Evolutionary conservation across 495 filamentous ascomycete genomes (phyloP), one percentile per base, ranked within the genome.

Genomic region (Tuber umbilicatum): DNA sequence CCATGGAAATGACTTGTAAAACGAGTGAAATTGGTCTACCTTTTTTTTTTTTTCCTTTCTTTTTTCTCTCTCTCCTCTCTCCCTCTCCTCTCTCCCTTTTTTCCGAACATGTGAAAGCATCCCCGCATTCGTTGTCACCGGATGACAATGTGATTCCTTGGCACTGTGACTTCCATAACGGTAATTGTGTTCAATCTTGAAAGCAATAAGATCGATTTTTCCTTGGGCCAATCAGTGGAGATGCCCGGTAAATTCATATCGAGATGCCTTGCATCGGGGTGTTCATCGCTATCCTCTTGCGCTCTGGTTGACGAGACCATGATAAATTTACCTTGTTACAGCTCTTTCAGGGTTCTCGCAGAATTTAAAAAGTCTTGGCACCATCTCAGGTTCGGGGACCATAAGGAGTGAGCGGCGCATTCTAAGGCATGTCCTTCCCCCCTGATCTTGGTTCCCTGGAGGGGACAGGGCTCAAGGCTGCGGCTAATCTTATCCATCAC

Each of bases 401-500:
- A 7, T 31, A 12, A 12, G 14, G n/a, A 16, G 50, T n/a, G 47
- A 60, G 27, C 55, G 27, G 55, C 27, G 14, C 27, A 64, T 35
- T 35, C 27, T 17, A 64, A 17, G 27, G 55, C 1, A 5, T 64
- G 55, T 35, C 55, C 55, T 19, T 35, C 3, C 9, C 47, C 27
- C 27, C 55, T 64, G 6, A 64, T 27, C 50, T 55, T 55, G 12
- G 55, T 31, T 19, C 55, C 55, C 55, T 64, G 12, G 27, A 35
- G 31, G 55, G 55, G 31, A 27, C 55, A 64, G 55, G 55, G 27
- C 27, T 17, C 55, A 35, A 35, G 3, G 14, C 55, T 14, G 5
- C 27, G 27, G 55, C 10, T 70, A 72, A 70, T 78, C 74, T 68
- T 69, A 71, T 78, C 74, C 41, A 73, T 78, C 76, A 37, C 74